Conservation (phyloP, 2,329 filamentous ascomycete genomes). For the Grosmannia serpens region DNA sequence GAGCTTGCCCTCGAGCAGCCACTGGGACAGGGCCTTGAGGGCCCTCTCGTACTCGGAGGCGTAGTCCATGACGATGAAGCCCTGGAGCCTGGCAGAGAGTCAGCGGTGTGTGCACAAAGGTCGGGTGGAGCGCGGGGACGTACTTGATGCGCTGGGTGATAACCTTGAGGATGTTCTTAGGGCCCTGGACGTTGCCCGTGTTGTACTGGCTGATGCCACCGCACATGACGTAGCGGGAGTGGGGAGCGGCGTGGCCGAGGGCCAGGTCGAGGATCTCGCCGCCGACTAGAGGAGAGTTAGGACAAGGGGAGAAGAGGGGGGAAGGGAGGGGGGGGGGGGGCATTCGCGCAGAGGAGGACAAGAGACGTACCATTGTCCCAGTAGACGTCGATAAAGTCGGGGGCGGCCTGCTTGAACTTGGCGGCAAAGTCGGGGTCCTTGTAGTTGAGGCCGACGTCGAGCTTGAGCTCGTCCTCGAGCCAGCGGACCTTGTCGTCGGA, state of each 20-base stretch:
- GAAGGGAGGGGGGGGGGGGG: too few relatives aligned
- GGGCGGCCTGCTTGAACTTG: constrained; percentile 49
- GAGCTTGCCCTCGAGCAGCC: constrained; percentile 62
- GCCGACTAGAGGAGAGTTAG: constrained; percentile 34
- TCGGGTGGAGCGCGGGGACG: constrained; percentile 18
- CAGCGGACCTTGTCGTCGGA: constrained; percentile 47
- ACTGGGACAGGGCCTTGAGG: constrained; percentile 48
- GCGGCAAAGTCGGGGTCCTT: constrained; percentile 50
- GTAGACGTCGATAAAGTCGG: constrained; percentile 50
- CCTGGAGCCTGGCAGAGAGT: constrained; percentile 39
- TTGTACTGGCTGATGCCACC: constrained; percentile 63
- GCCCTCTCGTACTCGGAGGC: constrained; percentile 44
- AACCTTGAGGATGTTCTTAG: constrained; percentile 26
- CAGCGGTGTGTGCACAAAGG: not conserved
- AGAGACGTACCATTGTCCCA: constrained; percentile 46
- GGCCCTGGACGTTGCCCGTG: constrained; percentile 39
- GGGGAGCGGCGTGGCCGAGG: constrained; percentile 48
- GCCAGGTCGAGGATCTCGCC: constrained; percentile 59
- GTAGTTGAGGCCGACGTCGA: constrained; percentile 59
- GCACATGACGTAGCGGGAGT: constrained; percentile 59
- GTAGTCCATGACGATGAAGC: constrained; percentile 64
- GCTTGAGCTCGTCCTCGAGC: constrained; percentile 52
- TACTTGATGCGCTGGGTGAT: constrained; percentile 34
- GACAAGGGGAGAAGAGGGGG: not conserved
- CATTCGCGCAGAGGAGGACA: not conserved